A percentile compares a stretch with the other conserved stretches of the same genome.
These are phyloP conservation scores for Hordeum marinum DNA, from an alignment of 176 grass and related monocot genomes.

Conservation along the genomic window DNA sequence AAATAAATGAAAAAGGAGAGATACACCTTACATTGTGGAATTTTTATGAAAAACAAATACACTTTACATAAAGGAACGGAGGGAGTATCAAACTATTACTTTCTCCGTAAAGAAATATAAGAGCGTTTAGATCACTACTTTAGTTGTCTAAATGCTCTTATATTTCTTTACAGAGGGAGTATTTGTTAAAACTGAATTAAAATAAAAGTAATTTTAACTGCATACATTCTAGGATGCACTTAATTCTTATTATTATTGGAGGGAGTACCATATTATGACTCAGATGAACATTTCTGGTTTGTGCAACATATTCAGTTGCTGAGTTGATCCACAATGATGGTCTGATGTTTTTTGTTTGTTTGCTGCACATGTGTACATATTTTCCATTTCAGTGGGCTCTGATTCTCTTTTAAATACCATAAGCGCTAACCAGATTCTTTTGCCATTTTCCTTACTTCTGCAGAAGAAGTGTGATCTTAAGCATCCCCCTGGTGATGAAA, in stretches of 20 bases:
- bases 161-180: no score
- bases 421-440: neutral
- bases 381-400: neutral
- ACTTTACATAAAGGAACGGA: no score
- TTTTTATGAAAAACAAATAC: no score
- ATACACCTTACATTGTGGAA: no score
- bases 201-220: neutral
- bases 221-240: neutral
- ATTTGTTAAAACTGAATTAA: no score
- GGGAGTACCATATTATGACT: neutral
- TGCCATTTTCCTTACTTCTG: conserved; percentile 26
- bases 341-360: neutral
- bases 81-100: no score
- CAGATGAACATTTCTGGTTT: neutral
- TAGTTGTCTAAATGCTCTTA: no score
- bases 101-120: no score
- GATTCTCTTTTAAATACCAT: neutral
- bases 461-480: conserved; percentile 98
- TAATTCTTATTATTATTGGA: neutral
- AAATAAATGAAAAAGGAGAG: no score
- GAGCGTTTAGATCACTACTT: no score
- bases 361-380: neutral
- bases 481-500: conserved; percentile 98
- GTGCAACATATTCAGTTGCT: neutral
- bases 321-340: neutral